phyloP scores from a whole-genome alignment of 2,329 filamentous ascomycete species.

The Leptographium wingfieldii region DNA sequence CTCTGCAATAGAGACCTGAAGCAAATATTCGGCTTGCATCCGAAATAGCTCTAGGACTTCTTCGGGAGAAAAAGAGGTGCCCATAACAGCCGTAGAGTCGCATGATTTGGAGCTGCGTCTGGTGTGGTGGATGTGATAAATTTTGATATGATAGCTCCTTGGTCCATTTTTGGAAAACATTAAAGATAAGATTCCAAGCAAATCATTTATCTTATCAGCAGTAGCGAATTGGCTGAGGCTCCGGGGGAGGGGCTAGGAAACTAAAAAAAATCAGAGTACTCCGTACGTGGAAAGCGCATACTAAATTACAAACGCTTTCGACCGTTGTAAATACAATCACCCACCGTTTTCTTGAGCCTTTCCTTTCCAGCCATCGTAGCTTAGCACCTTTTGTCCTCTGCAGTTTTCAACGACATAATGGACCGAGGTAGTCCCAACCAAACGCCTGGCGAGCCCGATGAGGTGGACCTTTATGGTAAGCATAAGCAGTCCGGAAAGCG shows the following conservation, averaged over 20 bases:
- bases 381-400: not conserved
- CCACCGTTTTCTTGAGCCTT: not conserved
- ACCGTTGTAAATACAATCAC: not conserved
- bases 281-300: not conserved
- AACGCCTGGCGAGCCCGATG: constrained; percentile 22
- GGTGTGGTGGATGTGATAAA: not conserved
- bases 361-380: not conserved
- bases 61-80: not conserved
- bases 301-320: not conserved
- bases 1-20: not conserved
- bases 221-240: not conserved
- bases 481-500: not conserved
- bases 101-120: not conserved
- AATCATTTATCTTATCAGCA: not conserved
- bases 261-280: not conserved
- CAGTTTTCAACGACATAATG: constrained; percentile 10
- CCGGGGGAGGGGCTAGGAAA: not conserved
- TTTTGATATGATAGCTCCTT: not conserved
- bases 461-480: constrained; percentile 46
- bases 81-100: not conserved
- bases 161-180: not conserved
- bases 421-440: constrained; percentile 13
- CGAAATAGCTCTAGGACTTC: not conserved
- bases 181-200: not conserved
- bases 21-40: not conserved